Evolutionary conservation across 2,329 filamentous ascomycete genomes (phyloP), one percentile per base, ranked within the genome.

Genomic region (Dryadomyces sulphureus): DNA sequence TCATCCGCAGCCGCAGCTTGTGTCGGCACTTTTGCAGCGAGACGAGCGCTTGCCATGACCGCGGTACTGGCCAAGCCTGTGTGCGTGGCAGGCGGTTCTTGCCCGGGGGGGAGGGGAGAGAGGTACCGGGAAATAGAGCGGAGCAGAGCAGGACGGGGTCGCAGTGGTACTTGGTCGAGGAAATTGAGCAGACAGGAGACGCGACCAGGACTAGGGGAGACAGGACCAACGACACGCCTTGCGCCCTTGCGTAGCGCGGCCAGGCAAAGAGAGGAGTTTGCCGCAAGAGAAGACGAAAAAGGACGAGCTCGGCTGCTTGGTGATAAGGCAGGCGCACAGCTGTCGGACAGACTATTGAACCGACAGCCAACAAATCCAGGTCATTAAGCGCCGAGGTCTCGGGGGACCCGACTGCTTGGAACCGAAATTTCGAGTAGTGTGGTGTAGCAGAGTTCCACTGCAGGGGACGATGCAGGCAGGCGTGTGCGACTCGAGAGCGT

Each of bases 341-440:
- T 17, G 25, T 41, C 48, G 48, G 48, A 19, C n/a, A 22, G 48
- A 50, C 21, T 41, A 42, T 52, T 52, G 45, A n/a, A 17, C 51
- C 51, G 51, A 51, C n/a, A 27, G 22, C 45, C 48, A 52, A 49
- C 49, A 45, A 41, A 42, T 38, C 34, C 16, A 38, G 38, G 20
- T 34, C 8, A n/a, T 53, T 52, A 50, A 52, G 52, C 52, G 52
- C 52, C 48, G 47, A 38, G 38, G 11, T 43, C 21, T 17, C 41
- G 25, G 45, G 3, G 19, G 45, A 42, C 49, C 52, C 52, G 48
- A 47, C 41, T 35, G 48, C 12, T 46, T 48, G 52, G 52, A 52
- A 49, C 34, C 39, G 39, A 41, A 30, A 41, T 41, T 41, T 41
- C 39, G 25, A n/a, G 39, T 41, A 24, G 25, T 41, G 25, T 41